Conservation (phyloP, 169 alveolate genomes). For the Cyclospora cayetanensis region DNA sequence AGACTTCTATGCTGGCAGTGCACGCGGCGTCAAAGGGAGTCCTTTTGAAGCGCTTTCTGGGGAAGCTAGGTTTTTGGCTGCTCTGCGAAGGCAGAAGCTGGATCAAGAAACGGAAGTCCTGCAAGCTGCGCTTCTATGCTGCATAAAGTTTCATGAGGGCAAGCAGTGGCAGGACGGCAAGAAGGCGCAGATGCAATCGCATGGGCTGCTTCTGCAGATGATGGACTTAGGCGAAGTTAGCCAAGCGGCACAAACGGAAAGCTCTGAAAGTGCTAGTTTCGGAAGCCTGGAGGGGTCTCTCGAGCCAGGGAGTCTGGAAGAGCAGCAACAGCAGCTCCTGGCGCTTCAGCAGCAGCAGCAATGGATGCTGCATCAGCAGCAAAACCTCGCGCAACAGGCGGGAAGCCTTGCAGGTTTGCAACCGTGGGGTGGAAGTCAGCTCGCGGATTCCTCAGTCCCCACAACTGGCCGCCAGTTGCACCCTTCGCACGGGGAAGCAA, state of each 20-base stretch:
- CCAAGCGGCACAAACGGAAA: neutral
- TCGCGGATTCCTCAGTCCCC: no score
- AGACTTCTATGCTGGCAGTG: neutral
- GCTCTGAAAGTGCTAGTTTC: no score
- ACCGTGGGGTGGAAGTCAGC: no score
- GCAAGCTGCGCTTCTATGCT: conserved; percentile 28
- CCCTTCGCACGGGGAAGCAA: no score
- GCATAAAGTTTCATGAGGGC: neutral
- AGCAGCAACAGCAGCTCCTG: conserved; percentile 23
- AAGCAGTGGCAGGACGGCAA: neutral
- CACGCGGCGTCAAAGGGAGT: neutral
- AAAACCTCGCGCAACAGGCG: neutral
- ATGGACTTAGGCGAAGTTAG: neutral
- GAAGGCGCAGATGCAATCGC: neutral
- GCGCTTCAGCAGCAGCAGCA: conserved; percentile 33
- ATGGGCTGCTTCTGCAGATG: neutral
- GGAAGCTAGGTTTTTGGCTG: neutral
- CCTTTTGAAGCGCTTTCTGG: neutral
- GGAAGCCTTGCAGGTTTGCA: no score
- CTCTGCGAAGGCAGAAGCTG: neutral
- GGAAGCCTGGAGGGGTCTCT: no score
- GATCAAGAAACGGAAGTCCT: neutral
- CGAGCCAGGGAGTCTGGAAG: neutral
- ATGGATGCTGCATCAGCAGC: neutral
- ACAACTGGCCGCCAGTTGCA: no score